Base-by-base conservation (phyloP, 768 basidiomycete genomes). In the Auricularia heimuer region DNA sequence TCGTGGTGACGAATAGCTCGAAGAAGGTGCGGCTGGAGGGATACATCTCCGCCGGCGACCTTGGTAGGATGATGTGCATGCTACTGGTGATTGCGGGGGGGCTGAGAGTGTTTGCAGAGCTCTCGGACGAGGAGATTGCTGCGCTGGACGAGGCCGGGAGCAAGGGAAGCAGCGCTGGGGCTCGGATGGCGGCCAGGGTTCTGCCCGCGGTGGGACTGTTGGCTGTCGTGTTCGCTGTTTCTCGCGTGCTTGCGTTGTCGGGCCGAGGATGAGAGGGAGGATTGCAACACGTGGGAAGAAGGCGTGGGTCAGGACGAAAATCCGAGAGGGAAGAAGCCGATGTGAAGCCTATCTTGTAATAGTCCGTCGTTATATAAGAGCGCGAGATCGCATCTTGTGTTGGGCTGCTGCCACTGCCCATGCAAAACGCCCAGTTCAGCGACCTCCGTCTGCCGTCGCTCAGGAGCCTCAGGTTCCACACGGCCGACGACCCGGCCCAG, bases 1-100 rank as follows among this genome's bases (percentile, higher is more conserved):
- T 88, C 3, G 80, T 81, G 33, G 80, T 89, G 67, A 89, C 86
- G 84, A 88, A 72, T 29, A 88, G 86, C 73, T 83, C 85, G 6
- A 89, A 86, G 76, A 82, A 84, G 68, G 73, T 76, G 2, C 80
- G 90, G 12, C 75, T 92, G 29, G 76, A 86, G 70, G 83, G 87
- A 11, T 92, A 92, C 71, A 75, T 90, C 44, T 75, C 75, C 54
- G 87, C 86, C 1, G 89, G 83, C 0, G 86, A 92, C 69, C 73
- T 92, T 11, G 66, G 86, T 87, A 67, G 56, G 80, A 36, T 4
- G 33, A 44, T 64, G 24, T 3, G 7, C 54, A n/a, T 10, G 37
- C 18, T 14, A 39, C 24, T 33, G 63, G 14, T 4, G n/a, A 63
- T 62, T 8, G 10, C 18, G 24, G 66, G 39, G 67, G 45, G 33